Percentiles rank a stretch among this genome's conserved stretches.
Evolutionary conservation across 1,284 basidiomycete genomes (phyloP).

Genomic region (Sporisorium reilianum): DNA sequence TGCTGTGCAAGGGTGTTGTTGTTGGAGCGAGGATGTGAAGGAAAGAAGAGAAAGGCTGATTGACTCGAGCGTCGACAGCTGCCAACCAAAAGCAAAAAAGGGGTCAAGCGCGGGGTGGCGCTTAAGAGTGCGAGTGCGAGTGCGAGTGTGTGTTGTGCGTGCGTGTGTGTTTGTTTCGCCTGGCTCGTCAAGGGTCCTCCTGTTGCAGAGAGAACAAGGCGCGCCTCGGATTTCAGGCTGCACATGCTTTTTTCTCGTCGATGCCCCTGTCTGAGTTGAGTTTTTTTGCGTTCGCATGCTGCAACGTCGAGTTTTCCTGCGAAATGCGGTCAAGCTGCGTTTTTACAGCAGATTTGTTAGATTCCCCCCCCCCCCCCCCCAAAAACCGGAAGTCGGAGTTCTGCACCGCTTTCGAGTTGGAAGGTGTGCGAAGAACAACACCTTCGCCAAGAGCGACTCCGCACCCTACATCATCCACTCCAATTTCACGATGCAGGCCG

Average conservation of each 20-base stretch:
- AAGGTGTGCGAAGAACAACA: constrained; percentile 23
- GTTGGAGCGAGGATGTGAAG: too few relatives aligned
- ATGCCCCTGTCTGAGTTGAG: constrained; percentile 6
- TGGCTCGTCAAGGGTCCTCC: constrained; percentile 15
- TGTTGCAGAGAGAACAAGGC: constrained; percentile 2
- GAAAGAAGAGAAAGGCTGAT: background rate
- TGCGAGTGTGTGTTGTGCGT: too few relatives aligned
- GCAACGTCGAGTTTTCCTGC: too few relatives aligned
- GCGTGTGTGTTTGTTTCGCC: constrained; percentile 16
- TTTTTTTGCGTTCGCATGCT: too few relatives aligned
- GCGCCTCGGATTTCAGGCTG: constrained; percentile 1
- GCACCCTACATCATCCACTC: background rate
- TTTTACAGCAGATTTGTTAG: constrained; percentile 2
- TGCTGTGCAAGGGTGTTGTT: background rate
- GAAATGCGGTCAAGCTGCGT: constrained; percentile 1
- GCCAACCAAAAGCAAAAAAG: too few relatives aligned
- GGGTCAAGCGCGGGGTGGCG: too few relatives aligned
- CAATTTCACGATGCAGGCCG: constrained; percentile 46
- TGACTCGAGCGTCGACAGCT: background rate
- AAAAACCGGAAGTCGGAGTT: constrained; percentile 19
- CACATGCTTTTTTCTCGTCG: constrained; percentile 1
- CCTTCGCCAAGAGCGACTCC: background rate
- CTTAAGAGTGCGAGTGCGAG: too few relatives aligned
- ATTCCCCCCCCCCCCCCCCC: too few relatives aligned
- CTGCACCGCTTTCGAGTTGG: constrained; percentile 16